Evolutionary conservation across 768 basidiomycete species (phyloP), one percentile per base, ranked within the genome.

Genomic region (Mycena kentingensis): DNA sequence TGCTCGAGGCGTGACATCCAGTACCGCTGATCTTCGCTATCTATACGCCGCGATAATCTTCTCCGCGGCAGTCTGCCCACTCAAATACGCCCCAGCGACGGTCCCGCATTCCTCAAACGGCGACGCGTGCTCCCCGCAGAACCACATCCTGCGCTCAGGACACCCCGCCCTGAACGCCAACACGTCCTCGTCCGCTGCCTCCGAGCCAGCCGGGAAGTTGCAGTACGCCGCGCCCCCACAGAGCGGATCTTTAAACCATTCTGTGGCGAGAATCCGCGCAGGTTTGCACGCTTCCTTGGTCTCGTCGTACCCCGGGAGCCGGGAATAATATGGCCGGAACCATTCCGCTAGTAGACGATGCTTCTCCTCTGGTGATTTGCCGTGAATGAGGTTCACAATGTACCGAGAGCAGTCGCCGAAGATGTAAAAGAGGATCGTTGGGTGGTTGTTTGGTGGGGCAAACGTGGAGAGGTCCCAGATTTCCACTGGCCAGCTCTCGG

Each of bases 21-120:
- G n/a, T 34, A n/a, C n/a, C n/a, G n/a, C n/a, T 34, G 32, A 34
- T 34, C 32, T 11, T 34, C n/a, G 11, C 32, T 34, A n/a, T 11
- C 32, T 11, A 18, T 38, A 44, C 42, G 25, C 42, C 8, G 21
- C 15, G 26, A 46, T 8, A 22, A 54, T 31, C 16, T 42, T 61
- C 50, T 54, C 56, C 18, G 46, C 60, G 21, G 49, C 50, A 22
- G 12, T 1, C 29, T 58, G 56, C 19, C 60, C 56, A 25, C 53
- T 57, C 34, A 61, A 26, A 22, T 61, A 61, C 8, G 56, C 60
- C 12, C 60, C 60, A 21, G 60, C 60, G 6, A 58, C 56, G 4
- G 60, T 61, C 46, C 60, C 60, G 35, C 60, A 61, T 35, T 58
- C 60, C 5, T 61, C 60, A 46, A 61, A 61, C 22, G 60, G 60